These are phyloP conservation scores for Boletus subluridellus DNA, from an alignment of 1,284 basidiomycete genomes.

Conservation along the genomic window DNA sequence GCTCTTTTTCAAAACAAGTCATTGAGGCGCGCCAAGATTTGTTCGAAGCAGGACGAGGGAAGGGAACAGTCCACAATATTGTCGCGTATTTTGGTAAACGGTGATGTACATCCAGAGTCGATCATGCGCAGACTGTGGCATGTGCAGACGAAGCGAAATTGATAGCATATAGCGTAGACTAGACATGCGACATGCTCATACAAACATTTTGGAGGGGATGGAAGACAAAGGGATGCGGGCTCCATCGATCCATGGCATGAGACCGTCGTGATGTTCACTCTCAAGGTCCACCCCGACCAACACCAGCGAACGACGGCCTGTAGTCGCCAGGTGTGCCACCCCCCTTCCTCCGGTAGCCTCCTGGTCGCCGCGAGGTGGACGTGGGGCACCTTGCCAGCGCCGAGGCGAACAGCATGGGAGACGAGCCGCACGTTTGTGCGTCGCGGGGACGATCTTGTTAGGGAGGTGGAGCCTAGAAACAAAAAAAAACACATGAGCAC, in stretches of 20 bases:
- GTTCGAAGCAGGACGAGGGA: constrained; percentile 6
- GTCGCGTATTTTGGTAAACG: constrained; percentile 29
- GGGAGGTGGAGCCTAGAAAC: constrained; percentile 81
- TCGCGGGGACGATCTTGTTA: constrained; percentile 88
- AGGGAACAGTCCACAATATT: constrained; percentile 17
- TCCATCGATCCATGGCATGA: constrained; percentile 3
- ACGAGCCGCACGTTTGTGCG: constrained; percentile 90
- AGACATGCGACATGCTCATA: constrained; percentile 40
- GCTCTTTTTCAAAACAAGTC: constrained; percentile 29
- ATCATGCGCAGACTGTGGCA: neutral
- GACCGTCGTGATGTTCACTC: constrained; percentile 37
- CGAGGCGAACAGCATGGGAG: constrained; percentile 63
- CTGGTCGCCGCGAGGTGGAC: constrained; percentile 82
- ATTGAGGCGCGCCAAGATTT: constrained; percentile 21
- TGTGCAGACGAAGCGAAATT: constrained; percentile 9
- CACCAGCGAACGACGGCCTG: constrained; percentile 81
- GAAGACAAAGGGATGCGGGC: neutral
- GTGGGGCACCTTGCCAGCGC: constrained; percentile 74
- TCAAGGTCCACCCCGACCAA: constrained; percentile 81
- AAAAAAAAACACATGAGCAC: neutral
- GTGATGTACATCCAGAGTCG: neutral
- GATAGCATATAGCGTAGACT: constrained; percentile 38
- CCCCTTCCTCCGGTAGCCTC: constrained; percentile 88
- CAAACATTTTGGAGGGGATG: constrained; percentile 34
- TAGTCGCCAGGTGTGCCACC: constrained; percentile 76